Evolutionary conservation across 2,329 filamentous ascomycete genomes (phyloP), one percentile per base, ranked within the genome.

Genomic region (Geosmithia putterillii): DNA sequence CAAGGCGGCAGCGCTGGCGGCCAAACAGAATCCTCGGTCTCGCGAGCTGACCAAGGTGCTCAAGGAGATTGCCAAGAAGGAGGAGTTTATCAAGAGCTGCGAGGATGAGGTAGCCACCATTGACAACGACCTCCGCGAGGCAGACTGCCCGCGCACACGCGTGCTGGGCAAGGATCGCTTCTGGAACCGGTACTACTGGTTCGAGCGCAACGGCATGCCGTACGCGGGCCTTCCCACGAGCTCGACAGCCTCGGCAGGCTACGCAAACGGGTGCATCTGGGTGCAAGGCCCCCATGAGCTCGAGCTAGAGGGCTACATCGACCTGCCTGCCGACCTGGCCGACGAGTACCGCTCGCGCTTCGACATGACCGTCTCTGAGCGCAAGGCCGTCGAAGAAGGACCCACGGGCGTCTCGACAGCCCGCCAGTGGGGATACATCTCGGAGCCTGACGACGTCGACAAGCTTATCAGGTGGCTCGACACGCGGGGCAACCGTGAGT

Each of bases 141-240:
- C 89, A 36, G 86, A 95, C 61, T 95, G 90, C 54, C 86, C 89
- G 32, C 82, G 92, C 48, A 95, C 89, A 17, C 81, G 86, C 48
- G 80, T 90, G 17, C 71, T 98, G 21, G 92, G 92, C 47, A 90
- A 92, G 59, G 92, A 98, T 63, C 80, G 92, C 38, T 98, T 95
- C 70, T 95, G 90, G 80, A 96, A 98, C 62, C 79, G 90, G 43
- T 98, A 96, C 63, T 96, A 94, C 70, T 98, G 92, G 90, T 95
- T 96, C 60, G 92, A 98, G 64, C 83, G 90, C 48, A 98, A 96
- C 56, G 92, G 89, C 20, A 96, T 96, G 89, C 92, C 92, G 0
- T 95, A 90, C 55, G 87, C 75, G 25, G 92, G 92, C 4, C 71
- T 95, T 44, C 89, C 89, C 0, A 78, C 76, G 50, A 94, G 87